These are phyloP conservation scores for Conticribra weissflogii DNA, from an alignment of 108 stramenopile genomes.

Conservation along the genomic window DNA sequence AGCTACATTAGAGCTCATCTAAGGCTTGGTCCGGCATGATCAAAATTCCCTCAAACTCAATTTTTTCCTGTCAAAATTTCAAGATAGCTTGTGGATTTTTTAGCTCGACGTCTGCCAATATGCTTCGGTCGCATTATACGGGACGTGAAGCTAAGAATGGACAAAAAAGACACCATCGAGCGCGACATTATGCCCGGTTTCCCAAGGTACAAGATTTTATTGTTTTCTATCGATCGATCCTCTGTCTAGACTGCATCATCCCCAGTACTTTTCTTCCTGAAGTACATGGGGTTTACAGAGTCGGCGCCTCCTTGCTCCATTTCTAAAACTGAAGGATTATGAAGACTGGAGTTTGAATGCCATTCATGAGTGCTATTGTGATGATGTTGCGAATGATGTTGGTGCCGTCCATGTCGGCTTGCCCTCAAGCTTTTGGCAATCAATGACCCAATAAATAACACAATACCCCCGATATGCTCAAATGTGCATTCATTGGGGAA, in stretches of 20 bases:
- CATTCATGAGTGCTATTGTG: constrained; percentile 3
- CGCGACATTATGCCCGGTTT: no score
- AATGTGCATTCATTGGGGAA: constrained; percentile 83
- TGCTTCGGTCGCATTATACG: no score
- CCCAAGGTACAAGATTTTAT: no score
- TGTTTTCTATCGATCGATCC: background rate
- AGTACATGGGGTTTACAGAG: background rate
- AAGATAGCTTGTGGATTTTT: no score
- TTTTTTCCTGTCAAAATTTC: no score
- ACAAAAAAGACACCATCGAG: no score
- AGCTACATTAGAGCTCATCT: no score
- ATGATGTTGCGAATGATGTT: constrained; percentile 12
- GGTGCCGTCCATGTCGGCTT: constrained; percentile 38
- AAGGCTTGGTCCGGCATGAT: no score
- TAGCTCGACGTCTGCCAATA: no score
- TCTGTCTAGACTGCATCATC: background rate
- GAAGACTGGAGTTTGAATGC: background rate
- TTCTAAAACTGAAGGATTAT: background rate
- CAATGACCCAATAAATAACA: constrained; percentile 76
- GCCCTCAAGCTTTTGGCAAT: constrained; percentile 71
- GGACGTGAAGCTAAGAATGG: no score
- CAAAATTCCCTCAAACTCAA: no score
- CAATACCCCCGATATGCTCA: constrained; percentile 80
- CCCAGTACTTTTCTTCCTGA: background rate
- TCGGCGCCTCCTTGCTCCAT: background rate